Percentiles rank a stretch among this genome's conserved stretches.
phyloP scores from a whole-genome alignment of 73 alveolate genomes.

The Tetrahymena malaccensis region DNA sequence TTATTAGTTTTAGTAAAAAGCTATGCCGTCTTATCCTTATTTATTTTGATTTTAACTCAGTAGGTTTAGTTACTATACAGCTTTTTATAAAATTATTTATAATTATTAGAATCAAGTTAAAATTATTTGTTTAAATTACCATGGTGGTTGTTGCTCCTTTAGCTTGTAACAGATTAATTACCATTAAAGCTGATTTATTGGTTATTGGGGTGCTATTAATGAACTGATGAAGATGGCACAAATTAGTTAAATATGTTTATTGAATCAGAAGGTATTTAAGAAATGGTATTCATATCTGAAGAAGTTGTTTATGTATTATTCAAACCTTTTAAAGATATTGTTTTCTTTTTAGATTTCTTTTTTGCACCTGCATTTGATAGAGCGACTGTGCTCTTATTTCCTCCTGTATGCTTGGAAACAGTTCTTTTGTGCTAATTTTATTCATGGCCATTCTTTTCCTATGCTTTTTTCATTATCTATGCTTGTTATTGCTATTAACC shows the following conservation, averaged over 20 bases:
- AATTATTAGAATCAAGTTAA: neutral
- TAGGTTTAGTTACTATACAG: neutral
- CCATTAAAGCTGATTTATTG: neutral
- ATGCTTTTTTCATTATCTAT: neutral
- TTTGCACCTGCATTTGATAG: neutral
- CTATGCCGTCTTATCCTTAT: neutral
- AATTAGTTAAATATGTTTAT: neutral
- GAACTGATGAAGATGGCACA: neutral
- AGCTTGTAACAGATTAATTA: neutral
- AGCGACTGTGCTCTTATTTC: neutral
- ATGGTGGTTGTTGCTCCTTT: neutral
- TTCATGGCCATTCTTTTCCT: neutral
- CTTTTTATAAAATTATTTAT: neutral
- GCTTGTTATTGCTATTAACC: neutral
- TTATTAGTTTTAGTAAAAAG: neutral
- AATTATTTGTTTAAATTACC: neutral
- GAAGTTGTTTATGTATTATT: neutral
- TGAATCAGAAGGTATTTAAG: neutral
- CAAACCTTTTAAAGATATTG: neutral
- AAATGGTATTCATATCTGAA: neutral
- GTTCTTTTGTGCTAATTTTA: neutral
- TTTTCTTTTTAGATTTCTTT: neutral
- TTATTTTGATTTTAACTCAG: neutral
- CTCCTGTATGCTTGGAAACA: neutral
- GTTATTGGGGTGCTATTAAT: neutral